A percentile compares a stretch with the other conserved stretches of the same genome.
These are phyloP conservation scores for Hanseniaspora nectarophila DNA, from an alignment of 805 yeast species.

Conservation along the genomic window DNA sequence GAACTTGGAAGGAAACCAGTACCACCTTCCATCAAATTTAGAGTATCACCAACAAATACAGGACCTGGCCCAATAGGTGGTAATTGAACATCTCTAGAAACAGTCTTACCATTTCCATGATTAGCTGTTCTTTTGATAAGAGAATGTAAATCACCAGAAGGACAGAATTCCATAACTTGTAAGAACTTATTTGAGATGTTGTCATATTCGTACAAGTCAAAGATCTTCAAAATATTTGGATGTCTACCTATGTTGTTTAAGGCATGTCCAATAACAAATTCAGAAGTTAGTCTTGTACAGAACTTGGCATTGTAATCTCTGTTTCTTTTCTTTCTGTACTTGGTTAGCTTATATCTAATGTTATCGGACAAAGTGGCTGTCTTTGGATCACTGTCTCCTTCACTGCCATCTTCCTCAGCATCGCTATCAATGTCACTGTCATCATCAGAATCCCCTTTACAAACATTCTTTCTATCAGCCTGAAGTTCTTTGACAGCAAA, in stretches of 20 bases:
- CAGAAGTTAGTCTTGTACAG: slow-evolving; percentile 74
- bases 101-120: slow-evolving; percentile 9
- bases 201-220: slow-evolving; percentile 64
- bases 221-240: slow-evolving; percentile 63
- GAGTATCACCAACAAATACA: slow-evolving; percentile 10
- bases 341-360: not conserved
- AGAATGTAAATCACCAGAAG: slow-evolving; percentile 65
- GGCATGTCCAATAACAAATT: slow-evolving; percentile 75
- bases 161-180: slow-evolving; percentile 90
- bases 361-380: not conserved
- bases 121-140: slow-evolving; percentile 36
- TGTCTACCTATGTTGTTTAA: slow-evolving; percentile 40
- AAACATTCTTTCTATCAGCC: slow-evolving; percentile 17
- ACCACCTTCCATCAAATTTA: slow-evolving; percentile 14
- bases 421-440: not conserved
- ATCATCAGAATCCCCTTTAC: not conserved
- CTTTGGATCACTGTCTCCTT: not conserved
- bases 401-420: not conserved
- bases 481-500: slow-evolving; percentile 84
- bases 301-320: slow-evolving; percentile 88
- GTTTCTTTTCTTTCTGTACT: slow-evolving; percentile 43
- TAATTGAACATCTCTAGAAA: slow-evolving; percentile 4
- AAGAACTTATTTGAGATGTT: slow-evolving; percentile 48
- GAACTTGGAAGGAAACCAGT: slow-evolving; percentile 1
- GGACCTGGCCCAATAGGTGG: slow-evolving; percentile 13